Conservation (phyloP, 2,329 filamentous ascomycete species). For the Pleoardoris graminearum region DNA sequence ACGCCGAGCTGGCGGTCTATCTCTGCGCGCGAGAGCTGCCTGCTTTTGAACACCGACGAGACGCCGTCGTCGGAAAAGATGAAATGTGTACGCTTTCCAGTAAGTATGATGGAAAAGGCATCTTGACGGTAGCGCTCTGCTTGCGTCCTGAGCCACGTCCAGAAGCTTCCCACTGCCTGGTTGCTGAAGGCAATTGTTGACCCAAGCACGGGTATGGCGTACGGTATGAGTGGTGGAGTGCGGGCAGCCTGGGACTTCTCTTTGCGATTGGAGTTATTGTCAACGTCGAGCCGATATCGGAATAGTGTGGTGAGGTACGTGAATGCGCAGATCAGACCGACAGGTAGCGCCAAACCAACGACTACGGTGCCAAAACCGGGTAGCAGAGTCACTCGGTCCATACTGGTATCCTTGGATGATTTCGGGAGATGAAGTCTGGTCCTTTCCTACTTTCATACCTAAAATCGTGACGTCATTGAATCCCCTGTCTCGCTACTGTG, state of each 20-base stretch:
- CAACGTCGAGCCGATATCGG: not conserved
- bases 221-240: not conserved
- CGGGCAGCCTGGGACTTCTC: not conserved
- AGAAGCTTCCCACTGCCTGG: not conserved
- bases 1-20: conserved; percentile 1
- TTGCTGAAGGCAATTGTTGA: conserved; percentile 1
- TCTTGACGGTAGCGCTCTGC: not conserved
- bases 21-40: not conserved
- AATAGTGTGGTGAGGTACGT: not conserved
- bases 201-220: not conserved
- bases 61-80: not conserved
- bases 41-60: not conserved
- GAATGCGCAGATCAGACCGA: not conserved
- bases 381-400: not conserved
- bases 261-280: not conserved
- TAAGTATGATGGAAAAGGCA: not conserved
- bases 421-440: too few species aligned
- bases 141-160: not conserved
- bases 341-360: not conserved
- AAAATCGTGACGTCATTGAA: too few species aligned
- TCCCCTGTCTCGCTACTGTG: too few species aligned
- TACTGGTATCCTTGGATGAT: not conserved
- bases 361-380: not conserved
- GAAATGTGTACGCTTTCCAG: not conserved
- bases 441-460: too few species aligned